Evolutionary conservation across 768 basidiomycete species (phyloP).

Genomic region (Suillus brevipes): DNA sequence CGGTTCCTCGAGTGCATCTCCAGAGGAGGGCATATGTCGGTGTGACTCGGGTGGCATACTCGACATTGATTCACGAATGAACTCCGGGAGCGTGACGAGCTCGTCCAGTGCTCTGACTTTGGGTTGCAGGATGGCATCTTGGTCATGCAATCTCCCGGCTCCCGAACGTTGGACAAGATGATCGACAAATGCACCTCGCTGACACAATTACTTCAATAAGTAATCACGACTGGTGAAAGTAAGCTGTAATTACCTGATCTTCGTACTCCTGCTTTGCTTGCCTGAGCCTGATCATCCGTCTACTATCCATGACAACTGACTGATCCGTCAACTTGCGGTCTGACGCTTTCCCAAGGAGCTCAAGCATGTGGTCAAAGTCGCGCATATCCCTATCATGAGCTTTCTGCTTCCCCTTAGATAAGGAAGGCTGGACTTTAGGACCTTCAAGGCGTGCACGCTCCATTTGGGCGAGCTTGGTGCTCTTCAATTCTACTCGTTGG

Average conservation of each 20-base stretch:
- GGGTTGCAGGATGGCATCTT: slow-evolving; percentile 60
- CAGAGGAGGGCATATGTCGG: neutral
- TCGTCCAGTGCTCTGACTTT: slow-evolving; percentile 7
- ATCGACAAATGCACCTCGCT: slow-evolving; percentile 79
- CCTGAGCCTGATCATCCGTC: slow-evolving; percentile 55
- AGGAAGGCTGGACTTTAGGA: slow-evolving; percentile 18
- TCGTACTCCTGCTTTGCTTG: slow-evolving; percentile 57
- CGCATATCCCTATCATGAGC: slow-evolving; percentile 41
- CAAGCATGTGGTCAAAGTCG: slow-evolving; percentile 73
- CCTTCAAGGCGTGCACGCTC: slow-evolving; percentile 63
- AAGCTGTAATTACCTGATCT: slow-evolving; percentile 52
- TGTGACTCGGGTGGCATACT: slow-evolving; percentile 24
- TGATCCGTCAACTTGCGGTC: slow-evolving; percentile 69
- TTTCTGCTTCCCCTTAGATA: slow-evolving; percentile 47
- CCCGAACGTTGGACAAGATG: slow-evolving; percentile 69
- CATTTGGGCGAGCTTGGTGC: slow-evolving; percentile 67
- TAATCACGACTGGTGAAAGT: neutral
- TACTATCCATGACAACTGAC: slow-evolving; percentile 64
- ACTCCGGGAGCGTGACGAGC: slow-evolving; percentile 56
- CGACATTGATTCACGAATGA: slow-evolving; percentile 57
- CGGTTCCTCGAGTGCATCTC: slow-evolving; percentile 15
- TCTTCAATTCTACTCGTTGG: slow-evolving; percentile 89
- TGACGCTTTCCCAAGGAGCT: slow-evolving; percentile 69
- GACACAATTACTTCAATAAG: slow-evolving; percentile 13
- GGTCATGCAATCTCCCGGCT: slow-evolving; percentile 71